Base-by-base conservation (phyloP, 2,329 filamentous ascomycete species). In the Aspergillus pseudoterreus region DNA sequence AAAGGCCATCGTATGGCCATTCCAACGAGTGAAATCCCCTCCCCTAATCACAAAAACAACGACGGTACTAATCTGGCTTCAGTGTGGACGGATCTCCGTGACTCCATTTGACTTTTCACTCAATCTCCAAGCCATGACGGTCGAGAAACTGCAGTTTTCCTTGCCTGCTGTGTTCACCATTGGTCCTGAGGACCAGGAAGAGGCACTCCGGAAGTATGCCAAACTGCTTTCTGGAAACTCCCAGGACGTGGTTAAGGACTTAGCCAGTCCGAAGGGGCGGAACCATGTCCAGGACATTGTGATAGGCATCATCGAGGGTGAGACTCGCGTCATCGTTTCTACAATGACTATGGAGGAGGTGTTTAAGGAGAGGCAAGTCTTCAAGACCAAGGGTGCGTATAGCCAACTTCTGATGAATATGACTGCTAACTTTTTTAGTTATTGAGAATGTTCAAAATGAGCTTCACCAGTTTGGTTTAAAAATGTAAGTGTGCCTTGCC, bases 331-430 rank as follows among this genome's bases (percentile, higher is more conserved):
- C 5, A 83, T 95, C 48, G 88, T 95, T 39, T 89, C 85, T 0
- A 86, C 83, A 60, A 92, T 95, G 88, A 92, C 88, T n/a, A 92
- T 94, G 87, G 89, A 92, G 67, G 89, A 94, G 71, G 88, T 95
- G 53, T 92, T 92, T 70, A 86, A 84, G 54, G 85, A 89, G 71
- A 78, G 88, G 32, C 85, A 88, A 59, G 76, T 87, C 41, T 91
- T 91, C 77, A 90, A 92, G 75, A 81, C 80, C 59, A 84, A 87
- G 58, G 78, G 82, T 58, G 74, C 76, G 53, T 41, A 21, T 1
- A 11, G 19, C 27, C 24, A 43, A 12, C 46, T 4, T 1, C 15
- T 19, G 4, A 2, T 22, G 5, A 10, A 12, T 11, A 30, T 3
- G 27, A 9, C 10, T 30, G 10, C 27, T 30, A 30, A 30, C 9